phyloP scores from a whole-genome alignment of 768 basidiomycete species.

The Pleurotus tuoliensis region DNA sequence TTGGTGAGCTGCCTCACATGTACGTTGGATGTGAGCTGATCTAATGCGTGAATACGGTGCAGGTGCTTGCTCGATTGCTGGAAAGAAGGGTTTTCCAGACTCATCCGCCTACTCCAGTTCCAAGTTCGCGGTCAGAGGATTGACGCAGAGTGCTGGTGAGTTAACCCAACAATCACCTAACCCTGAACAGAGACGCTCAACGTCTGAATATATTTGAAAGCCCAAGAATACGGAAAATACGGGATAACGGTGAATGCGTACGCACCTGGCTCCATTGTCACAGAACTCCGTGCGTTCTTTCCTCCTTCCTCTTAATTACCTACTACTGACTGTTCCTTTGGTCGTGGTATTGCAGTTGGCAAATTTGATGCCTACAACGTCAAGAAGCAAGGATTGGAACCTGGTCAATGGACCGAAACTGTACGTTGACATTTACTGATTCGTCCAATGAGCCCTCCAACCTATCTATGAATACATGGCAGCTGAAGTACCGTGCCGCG shows the following conservation, averaged over 20 bases:
- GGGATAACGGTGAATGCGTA: conserved; percentile 37
- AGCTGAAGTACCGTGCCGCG: neutral
- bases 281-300: conserved; percentile 22
- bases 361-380: conserved; percentile 9
- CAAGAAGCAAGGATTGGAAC: neutral
- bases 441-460: no score
- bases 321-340: no score
- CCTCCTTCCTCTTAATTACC: no score
- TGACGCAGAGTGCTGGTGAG: conserved; percentile 21
- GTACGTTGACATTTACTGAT: neutral
- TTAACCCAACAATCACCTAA: neutral
- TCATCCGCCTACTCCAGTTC: neutral
- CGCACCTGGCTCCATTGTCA: conserved; percentile 30
- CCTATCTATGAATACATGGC: no score
- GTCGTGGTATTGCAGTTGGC: neutral
- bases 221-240: conserved; percentile 27
- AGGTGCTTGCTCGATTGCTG: conserved; percentile 37
- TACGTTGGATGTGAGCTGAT: no score
- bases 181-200: no score
- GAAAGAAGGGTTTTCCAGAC: conserved; percentile 26
- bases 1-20: conserved; percentile 7
- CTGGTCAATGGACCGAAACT: neutral
- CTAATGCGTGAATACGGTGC: no score
- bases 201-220: conserved; percentile 12
- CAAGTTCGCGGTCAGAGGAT: neutral